Evolutionary conservation across 2,329 filamentous ascomycete species (phyloP).

Genomic region (Colletotrichum sp.): DNA sequence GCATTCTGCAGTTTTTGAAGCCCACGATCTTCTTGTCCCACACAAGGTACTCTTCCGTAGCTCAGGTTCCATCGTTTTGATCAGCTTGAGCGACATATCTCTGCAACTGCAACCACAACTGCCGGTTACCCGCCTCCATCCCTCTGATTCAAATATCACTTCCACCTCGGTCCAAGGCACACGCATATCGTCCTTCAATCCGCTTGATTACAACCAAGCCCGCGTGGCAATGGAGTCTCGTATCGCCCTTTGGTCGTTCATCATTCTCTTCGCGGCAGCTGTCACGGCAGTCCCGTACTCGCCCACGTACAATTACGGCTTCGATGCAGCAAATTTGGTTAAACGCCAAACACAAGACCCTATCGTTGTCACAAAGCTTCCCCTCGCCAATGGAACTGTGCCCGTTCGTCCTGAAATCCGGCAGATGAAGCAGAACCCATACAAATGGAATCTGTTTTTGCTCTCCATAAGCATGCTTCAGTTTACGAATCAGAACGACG

Average conservation of each 20-base stretch:
- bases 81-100: background rate
- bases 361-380: conserved; percentile 50
- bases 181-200: background rate
- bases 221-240: background rate
- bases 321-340: conserved; percentile 42
- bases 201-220: background rate
- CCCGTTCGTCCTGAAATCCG: conserved; percentile 69
- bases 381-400: conserved; percentile 42
- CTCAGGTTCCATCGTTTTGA: background rate
- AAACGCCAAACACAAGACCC: conserved; percentile 42
- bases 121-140: background rate
- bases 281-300: background rate
- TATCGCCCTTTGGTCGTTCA: background rate
- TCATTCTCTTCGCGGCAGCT: background rate
- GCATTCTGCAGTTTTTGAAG: background rate
- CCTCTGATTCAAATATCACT: background rate
- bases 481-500: conserved; percentile 63
- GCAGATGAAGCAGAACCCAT: conserved; percentile 64
- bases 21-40: background rate
- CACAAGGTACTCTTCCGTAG: background rate
- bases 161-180: background rate
- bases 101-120: background rate
- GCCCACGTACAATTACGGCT: conserved; percentile 55
- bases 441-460: conserved; percentile 79
- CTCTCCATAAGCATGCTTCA: conserved; percentile 77